Conservation (phyloP, 768 basidiomycete species). For the Suillus lakei region DNA sequence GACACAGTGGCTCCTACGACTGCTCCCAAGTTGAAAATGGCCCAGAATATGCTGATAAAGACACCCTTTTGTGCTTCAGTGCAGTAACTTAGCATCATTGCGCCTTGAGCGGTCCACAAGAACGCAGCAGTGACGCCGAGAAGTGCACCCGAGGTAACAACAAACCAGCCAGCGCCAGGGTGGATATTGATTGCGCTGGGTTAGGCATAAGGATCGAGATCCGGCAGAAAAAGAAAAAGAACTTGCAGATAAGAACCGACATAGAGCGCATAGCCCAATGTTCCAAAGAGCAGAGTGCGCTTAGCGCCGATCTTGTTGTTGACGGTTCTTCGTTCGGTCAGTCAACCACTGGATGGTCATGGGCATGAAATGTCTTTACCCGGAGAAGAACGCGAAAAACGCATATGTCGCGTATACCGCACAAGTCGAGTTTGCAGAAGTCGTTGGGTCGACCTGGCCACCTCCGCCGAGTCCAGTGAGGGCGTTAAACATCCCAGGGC, state of each 20-base stretch:
- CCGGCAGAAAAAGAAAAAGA: background rate
- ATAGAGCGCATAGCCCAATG: constrained; percentile 74
- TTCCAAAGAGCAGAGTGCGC: constrained; percentile 73
- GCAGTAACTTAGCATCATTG: constrained; percentile 79
- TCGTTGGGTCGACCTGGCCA: constrained; percentile 68
- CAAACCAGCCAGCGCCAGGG: constrained; percentile 59
- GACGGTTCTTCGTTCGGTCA: constrained; percentile 50
- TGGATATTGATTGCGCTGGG: constrained; percentile 72
- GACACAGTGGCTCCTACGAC: constrained; percentile 78
- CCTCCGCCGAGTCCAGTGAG: constrained; percentile 79
- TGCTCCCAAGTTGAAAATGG: constrained; percentile 80
- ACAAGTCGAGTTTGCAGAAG: constrained; percentile 71
- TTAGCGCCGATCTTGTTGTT: constrained; percentile 79
- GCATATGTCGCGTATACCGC: constrained; percentile 68
- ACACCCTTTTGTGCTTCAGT: constrained; percentile 75
- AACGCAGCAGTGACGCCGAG: constrained; percentile 72
- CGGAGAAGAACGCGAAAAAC: constrained; percentile 64
- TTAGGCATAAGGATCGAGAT: background rate
- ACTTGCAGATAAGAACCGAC: constrained; percentile 72
- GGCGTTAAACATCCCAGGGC: constrained; percentile 73
- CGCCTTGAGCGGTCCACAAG: constrained; percentile 81
- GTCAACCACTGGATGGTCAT: constrained; percentile 1
- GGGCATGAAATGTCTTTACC: constrained; percentile 42
- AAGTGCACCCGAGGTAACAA: constrained; percentile 70
- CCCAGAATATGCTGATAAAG: constrained; percentile 80